Evolutionary conservation across 805 yeast species (phyloP), one percentile per base, ranked within the genome.

Genomic region (Barnettozyma botsteinii): DNA sequence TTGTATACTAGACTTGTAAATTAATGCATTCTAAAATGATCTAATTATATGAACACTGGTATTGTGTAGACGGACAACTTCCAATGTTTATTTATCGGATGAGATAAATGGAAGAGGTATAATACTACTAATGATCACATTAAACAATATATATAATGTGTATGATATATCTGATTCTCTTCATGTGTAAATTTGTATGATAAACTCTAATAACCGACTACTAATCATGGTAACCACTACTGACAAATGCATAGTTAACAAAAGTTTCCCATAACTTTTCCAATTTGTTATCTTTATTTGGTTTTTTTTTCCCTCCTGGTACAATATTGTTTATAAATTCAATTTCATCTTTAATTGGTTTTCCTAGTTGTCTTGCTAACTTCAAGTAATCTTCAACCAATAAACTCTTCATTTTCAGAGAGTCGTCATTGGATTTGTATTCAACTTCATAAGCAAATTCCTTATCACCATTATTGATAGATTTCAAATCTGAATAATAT

Each of bases 401-500:
- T 31, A 84, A 64, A 17, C 70, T 59, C 15, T 72, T 52, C 77
- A 82, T 64, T 15, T 64, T 58, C 51, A 75, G 79, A n/a, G 72
- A 64, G 10, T 68, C 63, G 40, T 79, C 82, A 41, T 76, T 79
- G 0, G 93, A 83, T 3, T 78, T 61, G 51, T 86, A 86, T 51
- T 85, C 91, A 15, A 80, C 62, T 49, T 79, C 73, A 54, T 69
- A 85, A 7, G 59, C 64, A 48, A 85, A 82, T 14, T 66, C 57
- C 48, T 69, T 63, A 11, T 57, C 54, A 0, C 64, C 62, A 4
- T 57, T 45, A 45, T 78, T 77, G 33, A 77, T 66, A 10, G 60
- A 46, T 20, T 66, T 59, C 45, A 86, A 66, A 57, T 86, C 85
- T n/a, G 79, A 71, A 57, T 66, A 86, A 56, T 81, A 85, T 56